Conservation (phyloP, 108 stramenopile genomes). For the Skeletonema potamos region DNA sequence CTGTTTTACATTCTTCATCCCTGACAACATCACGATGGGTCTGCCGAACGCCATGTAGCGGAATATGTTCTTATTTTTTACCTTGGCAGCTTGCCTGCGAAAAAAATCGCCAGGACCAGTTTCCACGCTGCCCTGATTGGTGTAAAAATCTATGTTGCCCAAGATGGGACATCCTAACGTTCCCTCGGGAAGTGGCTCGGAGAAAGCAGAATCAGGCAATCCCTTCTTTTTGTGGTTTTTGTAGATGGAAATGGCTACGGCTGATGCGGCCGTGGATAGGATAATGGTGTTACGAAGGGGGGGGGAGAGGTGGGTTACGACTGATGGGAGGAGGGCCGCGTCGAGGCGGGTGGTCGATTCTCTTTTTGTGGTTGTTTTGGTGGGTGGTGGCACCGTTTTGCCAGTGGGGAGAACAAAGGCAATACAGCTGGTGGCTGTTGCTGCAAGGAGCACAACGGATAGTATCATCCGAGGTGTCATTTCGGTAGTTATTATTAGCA, state of each 20-base stretch:
- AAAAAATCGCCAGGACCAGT: conserved; percentile 37
- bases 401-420: neutral
- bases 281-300: neutral
- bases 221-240: neutral
- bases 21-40: conserved; percentile 33
- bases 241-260: neutral
- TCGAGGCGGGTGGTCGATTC: neutral
- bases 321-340: neutral
- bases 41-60: conserved; percentile 29
- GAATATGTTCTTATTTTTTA: conserved; percentile 10
- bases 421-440: neutral
- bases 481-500: neutral
- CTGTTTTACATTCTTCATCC: conserved; percentile 45
- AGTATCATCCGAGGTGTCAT: neutral
- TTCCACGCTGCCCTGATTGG: neutral
- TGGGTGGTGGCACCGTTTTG: neutral
- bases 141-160: neutral
- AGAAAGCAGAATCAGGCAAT: neutral
- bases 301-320: neutral
- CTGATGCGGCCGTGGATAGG: neutral
- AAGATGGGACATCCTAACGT: neutral
- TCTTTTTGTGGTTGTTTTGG: neutral
- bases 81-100: conserved; percentile 3
- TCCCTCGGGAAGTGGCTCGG: conserved; percentile 1
- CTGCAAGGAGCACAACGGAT: neutral